Conservation (phyloP, 768 basidiomycete species). For the Heimioporus sp. region DNA sequence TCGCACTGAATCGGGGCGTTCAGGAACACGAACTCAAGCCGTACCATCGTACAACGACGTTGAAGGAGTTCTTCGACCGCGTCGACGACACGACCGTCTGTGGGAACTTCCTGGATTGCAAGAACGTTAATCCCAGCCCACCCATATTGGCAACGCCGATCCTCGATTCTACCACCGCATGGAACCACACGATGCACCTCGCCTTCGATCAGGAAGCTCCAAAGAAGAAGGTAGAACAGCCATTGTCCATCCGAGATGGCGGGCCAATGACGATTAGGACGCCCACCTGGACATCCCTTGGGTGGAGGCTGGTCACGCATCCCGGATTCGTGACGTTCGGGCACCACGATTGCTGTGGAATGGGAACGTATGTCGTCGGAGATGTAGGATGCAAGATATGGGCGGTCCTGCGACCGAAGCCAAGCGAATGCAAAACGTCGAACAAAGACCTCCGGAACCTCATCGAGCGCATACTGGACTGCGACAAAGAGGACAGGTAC, state of each 20-base stretch:
- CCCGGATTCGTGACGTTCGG: neutral
- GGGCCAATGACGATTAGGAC: neutral
- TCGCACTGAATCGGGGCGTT: no score
- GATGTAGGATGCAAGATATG: neutral
- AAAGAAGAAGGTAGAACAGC: no score
- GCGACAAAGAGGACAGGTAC: neutral
- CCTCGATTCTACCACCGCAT: neutral
- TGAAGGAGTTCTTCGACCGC: neutral
- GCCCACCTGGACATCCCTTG: neutral
- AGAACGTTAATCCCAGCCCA: neutral
- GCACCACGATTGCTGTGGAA: conserved; percentile 3
- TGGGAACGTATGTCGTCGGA: neutral
- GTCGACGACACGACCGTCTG: neutral
- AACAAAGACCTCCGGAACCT: no score
- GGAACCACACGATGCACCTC: neutral
- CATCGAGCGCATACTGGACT: no score
- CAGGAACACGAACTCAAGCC: no score
- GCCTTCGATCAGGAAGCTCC: no score
- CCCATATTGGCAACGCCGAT: neutral
- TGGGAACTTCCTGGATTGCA: conserved; percentile 4
- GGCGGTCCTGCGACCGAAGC: neutral
- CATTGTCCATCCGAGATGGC: no score
- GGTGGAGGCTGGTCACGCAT: conserved; percentile 1
- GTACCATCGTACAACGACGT: neutral
- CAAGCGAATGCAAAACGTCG: neutral